phyloP scores from a whole-genome alignment of 352 stramenopile genomes.

The Globisporangium splendens region DNA sequence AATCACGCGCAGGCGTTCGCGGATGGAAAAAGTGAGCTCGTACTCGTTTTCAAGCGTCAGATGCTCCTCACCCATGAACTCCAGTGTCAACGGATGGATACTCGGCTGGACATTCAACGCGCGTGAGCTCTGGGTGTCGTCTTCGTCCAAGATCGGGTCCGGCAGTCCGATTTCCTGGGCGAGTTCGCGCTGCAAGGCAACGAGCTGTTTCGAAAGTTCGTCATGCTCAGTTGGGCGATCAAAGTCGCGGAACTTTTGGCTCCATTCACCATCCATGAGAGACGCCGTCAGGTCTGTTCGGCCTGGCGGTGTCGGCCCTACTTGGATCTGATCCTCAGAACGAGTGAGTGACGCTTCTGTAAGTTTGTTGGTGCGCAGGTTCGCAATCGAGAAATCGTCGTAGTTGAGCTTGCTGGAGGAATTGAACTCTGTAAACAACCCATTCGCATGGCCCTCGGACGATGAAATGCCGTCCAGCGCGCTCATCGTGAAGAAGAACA shows the following conservation, averaged over 20 bases:
- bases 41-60: slow-evolving; percentile 75
- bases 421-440: slow-evolving; percentile 51
- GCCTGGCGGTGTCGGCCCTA: slow-evolving; percentile 12
- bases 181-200: slow-evolving; percentile 62
- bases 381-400: slow-evolving; percentile 17
- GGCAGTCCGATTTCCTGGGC: slow-evolving; percentile 70
- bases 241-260: slow-evolving; percentile 78
- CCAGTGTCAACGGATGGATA: slow-evolving; percentile 71
- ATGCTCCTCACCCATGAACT: slow-evolving; percentile 85
- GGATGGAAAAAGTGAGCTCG: slow-evolving; percentile 66
- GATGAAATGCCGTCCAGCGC: slow-evolving; percentile 39
- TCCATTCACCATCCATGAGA: slow-evolving; percentile 72
- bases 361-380: slow-evolving; percentile 12
- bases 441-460: slow-evolving; percentile 38
- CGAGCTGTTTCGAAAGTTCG: slow-evolving; percentile 73
- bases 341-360: slow-evolving; percentile 22
- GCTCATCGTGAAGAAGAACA: slow-evolving; percentile 65
- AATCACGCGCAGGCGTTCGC: slow-evolving; percentile 62
- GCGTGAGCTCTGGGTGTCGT: slow-evolving; percentile 59
- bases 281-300: slow-evolving; percentile 43
- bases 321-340: slow-evolving; percentile 29
- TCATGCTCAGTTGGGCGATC: slow-evolving; percentile 73
- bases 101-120: slow-evolving; percentile 60
- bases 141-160: slow-evolving; percentile 60
- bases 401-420: slow-evolving; percentile 3